These are phyloP conservation scores for Ustulina deusta DNA, from an alignment of 2,329 filamentous ascomycete species.

Conservation along the genomic window DNA sequence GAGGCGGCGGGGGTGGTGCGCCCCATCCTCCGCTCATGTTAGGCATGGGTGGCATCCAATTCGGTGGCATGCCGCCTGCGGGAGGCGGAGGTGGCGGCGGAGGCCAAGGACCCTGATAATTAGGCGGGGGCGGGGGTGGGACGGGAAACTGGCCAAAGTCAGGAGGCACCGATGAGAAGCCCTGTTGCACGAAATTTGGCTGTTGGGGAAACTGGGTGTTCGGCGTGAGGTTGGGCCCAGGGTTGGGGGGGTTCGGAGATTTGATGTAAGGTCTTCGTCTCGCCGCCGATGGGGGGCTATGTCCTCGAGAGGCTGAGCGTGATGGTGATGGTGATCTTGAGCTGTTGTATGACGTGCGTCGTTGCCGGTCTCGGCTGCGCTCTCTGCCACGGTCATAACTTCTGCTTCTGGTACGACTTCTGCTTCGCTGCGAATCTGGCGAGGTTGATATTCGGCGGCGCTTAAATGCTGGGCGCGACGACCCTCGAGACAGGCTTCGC, in stretches of 20 bases:
- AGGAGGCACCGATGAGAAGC: slow-evolving; percentile 38
- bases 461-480: slow-evolving; percentile 55
- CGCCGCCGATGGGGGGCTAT: slow-evolving; percentile 11
- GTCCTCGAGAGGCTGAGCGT: slow-evolving; percentile 38
- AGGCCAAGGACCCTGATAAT: slow-evolving; percentile 44
- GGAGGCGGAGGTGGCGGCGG: slow-evolving; percentile 45
- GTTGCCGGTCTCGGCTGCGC: slow-evolving; percentile 47
- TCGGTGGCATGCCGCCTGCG: slow-evolving; percentile 40
- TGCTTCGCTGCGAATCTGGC: slow-evolving; percentile 50
- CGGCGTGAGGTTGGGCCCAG: slow-evolving; percentile 24
- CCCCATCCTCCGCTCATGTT: slow-evolving; percentile 38
- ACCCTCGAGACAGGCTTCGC: slow-evolving; percentile 52
- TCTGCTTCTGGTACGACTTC: slow-evolving; percentile 48
- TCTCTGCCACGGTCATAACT: slow-evolving; percentile 46
- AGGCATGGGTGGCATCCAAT: slow-evolving; percentile 45
- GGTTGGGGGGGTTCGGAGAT: slow-evolving; percentile 32
- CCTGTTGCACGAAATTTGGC: slow-evolving; percentile 41
- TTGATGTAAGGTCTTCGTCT: slow-evolving; percentile 31
- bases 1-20: slow-evolving; percentile 44
- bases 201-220: slow-evolving; percentile 42
- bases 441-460: slow-evolving; percentile 56
- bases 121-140: slow-evolving; percentile 47
- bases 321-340: slow-evolving; percentile 49
- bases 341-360: slow-evolving; percentile 48
- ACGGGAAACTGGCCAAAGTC: slow-evolving; percentile 45